Base-by-base conservation (phyloP, 2,329 filamentous ascomycete genomes). In the Cadophora malorum region DNA sequence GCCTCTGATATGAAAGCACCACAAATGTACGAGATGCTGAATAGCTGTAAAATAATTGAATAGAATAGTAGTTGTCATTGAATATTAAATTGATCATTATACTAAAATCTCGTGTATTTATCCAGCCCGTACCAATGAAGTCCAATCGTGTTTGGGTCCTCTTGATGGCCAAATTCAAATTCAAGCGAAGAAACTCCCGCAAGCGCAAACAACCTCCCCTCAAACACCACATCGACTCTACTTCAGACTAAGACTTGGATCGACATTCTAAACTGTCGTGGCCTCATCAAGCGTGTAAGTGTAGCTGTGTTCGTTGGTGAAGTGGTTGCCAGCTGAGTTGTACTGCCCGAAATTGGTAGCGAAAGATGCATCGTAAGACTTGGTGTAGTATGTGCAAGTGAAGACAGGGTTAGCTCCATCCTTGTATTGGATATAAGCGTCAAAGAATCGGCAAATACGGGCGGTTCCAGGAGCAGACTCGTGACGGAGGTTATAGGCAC, bases 321-420 rank as follows among this genome's bases (percentile, higher is more conserved):
- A 74, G 50, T 70, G 60, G 53, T 71, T 66, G 47, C 63, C 65
- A 53, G 63, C 50, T 25, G 58, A 60, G 56, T 68, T 66, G 50
- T 67, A 74, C 45, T 75, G 72, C 3, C 74, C 74, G 3, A 50
- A 63, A 25, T 70, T 69, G 9, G 49, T 71, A 16, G 70, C 70
- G 52, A 28, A 65, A 12, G 55, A 45, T 8, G 68, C 49, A 35
- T 76, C 71, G 72, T 76, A 79, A 60, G 72, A 65, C 59, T 74
- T 71, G n/a, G 74, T 78, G 73, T 81, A 81, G 64, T 81, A 71
- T 56, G 77, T 72, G 70, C 80, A 81, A 69, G 79, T 78, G 33
- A 78, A 77, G 35, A 79, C 79, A 33, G 76, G 71, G 5, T 78
- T 75, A 14, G 53, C 65, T 31, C 77, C 77, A 70, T 81, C 80